These are phyloP conservation scores for Camelina sativa DNA, from an alignment of 345 rosid species.

Conservation along the genomic window DNA sequence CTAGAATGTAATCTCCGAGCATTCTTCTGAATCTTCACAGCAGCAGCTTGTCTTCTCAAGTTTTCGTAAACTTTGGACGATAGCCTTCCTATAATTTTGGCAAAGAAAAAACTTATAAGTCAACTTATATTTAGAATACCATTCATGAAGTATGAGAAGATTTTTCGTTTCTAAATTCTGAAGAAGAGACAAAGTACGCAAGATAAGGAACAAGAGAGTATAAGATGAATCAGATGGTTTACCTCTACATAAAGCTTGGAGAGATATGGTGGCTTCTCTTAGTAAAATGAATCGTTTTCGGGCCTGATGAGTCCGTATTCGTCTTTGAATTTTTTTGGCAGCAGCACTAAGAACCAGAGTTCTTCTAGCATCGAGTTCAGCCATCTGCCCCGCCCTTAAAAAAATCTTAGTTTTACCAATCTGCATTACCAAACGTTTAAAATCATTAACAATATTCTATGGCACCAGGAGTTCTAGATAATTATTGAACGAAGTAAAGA, in stretches of 20 bases:
- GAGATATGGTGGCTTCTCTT: constrained; percentile 59
- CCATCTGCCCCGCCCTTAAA: constrained; percentile 98
- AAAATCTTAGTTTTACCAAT: constrained; percentile 94
- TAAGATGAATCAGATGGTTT: constrained; percentile 25
- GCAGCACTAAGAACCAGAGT: constrained; percentile 78
- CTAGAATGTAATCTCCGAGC: constrained; percentile 53
- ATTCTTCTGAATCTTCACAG: constrained; percentile 75
- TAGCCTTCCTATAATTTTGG: constrained; percentile 56
- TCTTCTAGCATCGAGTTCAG: constrained; percentile 90
- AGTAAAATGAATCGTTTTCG: constrained; percentile 72
- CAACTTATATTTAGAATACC: neutral
- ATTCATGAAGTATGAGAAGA: neutral
- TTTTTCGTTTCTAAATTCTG: neutral
- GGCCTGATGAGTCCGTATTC: constrained; percentile 68
- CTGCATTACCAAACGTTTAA: constrained; percentile 49
- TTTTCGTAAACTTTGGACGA: constrained; percentile 56
- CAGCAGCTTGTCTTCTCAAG: constrained; percentile 63
- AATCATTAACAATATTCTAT: neutral
- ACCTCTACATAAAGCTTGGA: constrained; percentile 81
- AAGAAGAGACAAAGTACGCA: neutral
- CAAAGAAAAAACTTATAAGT: constrained; percentile 1
- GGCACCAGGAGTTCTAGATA: neutral
- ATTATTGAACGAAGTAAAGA: neutral
- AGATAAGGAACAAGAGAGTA: neutral
- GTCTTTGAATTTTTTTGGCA: constrained; percentile 82